Percentiles rank a stretch among this genome's conserved stretches.
phyloP scores from a whole-genome alignment of 2,329 filamentous ascomycete genomes.

The Immersiporthe knoxdaviesiana region DNA sequence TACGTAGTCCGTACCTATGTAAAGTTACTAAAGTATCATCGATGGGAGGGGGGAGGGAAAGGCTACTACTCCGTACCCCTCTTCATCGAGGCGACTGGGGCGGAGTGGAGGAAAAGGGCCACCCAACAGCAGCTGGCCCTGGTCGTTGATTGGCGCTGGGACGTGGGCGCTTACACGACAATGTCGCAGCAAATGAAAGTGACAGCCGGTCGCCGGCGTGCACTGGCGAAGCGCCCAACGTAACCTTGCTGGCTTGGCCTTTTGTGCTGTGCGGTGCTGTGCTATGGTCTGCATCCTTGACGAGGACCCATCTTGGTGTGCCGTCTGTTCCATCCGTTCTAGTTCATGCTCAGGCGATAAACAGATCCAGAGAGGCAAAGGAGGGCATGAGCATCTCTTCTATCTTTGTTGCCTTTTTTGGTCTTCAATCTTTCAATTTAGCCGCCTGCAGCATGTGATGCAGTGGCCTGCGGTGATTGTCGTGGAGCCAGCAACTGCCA shows the following conservation, averaged over 20 bases:
- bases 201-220: conserved; percentile 5
- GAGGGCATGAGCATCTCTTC: conserved; percentile 1
- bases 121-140: background rate
- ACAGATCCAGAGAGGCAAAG: background rate
- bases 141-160: conserved; percentile 26
- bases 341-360: background rate
- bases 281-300: background rate
- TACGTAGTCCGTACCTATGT: too few relatives aligned
- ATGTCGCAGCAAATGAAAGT: conserved; percentile 25
- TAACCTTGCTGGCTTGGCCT: conserved; percentile 22
- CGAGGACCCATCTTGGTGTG: conserved; percentile 1
- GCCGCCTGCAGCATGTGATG: background rate
- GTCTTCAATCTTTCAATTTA: background rate
- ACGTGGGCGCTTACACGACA: conserved; percentile 26
- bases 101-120: background rate
- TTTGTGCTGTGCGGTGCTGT: too few relatives aligned
- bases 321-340: background rate
- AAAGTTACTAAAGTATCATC: too few relatives aligned
- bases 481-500: background rate
- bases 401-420: background rate
- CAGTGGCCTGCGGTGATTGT: background rate
- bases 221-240: conserved; percentile 25
- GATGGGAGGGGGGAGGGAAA: too few relatives aligned
- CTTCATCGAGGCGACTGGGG: background rate
- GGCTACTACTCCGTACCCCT: background rate